Evolutionary conservation across 352 stramenopile genomes (phyloP).

Genomic region (Phytophthora chlamydospora): DNA sequence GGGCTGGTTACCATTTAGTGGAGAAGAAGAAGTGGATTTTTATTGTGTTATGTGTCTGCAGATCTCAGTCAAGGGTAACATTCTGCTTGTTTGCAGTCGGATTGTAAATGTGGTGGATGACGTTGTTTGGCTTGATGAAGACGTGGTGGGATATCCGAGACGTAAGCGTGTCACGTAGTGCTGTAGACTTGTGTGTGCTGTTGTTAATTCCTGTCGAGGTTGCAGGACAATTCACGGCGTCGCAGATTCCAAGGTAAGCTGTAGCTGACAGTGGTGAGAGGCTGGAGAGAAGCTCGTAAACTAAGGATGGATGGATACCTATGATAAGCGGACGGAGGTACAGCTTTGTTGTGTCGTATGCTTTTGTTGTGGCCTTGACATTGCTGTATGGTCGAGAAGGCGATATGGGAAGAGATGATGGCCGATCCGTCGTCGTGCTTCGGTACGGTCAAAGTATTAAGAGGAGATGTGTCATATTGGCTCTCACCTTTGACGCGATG

Average conservation of each 20-base stretch:
- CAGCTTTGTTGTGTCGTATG: constrained; percentile 1
- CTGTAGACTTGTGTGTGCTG: neutral
- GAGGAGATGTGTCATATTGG: neutral
- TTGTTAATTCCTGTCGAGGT: constrained; percentile 4
- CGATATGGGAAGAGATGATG: constrained; percentile 91
- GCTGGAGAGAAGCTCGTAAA: constrained; percentile 2
- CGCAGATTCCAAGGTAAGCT: constrained; percentile 60
- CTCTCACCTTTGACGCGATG: constrained; percentile 8
- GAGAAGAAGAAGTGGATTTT: neutral
- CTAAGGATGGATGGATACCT: neutral
- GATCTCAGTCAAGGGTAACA: constrained; percentile 64
- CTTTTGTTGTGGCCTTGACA: constrained; percentile 1
- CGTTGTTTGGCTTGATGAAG: constrained; percentile 23
- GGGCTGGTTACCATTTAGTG: neutral
- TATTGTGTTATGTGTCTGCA: constrained; percentile 11
- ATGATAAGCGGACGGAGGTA: constrained; percentile 38
- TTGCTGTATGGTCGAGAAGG: constrained; percentile 33
- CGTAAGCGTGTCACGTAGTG: constrained; percentile 36
- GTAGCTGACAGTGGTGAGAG: neutral
- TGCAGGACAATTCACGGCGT: constrained; percentile 73
- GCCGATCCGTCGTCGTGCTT: constrained; percentile 84
- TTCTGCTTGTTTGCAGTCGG: neutral
- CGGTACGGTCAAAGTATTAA: constrained; percentile 37
- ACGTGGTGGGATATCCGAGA: constrained; percentile 66
- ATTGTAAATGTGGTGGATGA: neutral